Base-by-base conservation (phyloP, 495 filamentous ascomycete genomes). In the Aspergillus saccharolyticus region DNA sequence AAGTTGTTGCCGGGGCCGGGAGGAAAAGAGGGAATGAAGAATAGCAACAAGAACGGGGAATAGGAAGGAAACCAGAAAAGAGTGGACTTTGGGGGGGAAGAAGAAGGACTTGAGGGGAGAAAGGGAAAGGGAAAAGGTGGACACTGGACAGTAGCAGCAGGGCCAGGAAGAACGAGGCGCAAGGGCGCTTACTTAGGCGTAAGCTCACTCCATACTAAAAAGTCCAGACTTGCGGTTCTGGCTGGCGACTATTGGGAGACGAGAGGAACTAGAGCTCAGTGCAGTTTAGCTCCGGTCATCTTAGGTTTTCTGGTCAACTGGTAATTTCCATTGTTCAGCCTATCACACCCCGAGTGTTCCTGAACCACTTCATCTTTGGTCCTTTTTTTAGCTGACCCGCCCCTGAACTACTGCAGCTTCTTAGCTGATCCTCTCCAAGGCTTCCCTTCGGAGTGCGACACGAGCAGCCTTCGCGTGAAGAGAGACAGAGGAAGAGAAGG, bases 11-110 rank as follows among this genome's bases (percentile, higher is more conserved):
- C 30, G 66, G 66, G 66, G n/a, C n/a, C n/a, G n/a, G n/a, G n/a
- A n/a, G n/a, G n/a, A n/a, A n/a, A n/a, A n/a, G n/a, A n/a, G n/a
- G 68, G 67, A 71, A 75, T 69, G 75, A 78, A 76, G 71, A 75
- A 73, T 70, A 70, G 62, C 67, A 71, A 76, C 74, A 70, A 73
- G 72, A 68, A 68, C 70, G 71, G 63, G 72, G 66, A 39, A 39
- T 4, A 12, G 33, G 67, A 66, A 54, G 62, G 65, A 68, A 62
- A 63, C 59, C 56, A 62, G 63, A 67, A 60, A 58, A 66, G 60
- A 45, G 54, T 30, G 62, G 47, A 9, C 3, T 28, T 28, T 3
- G 25, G 25, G 25, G 9, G 9, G 25, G 9, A 25, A n/a, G 54
- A 45, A 52, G 45, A 28, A 52, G 46, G 50, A 53, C 19, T 56